Conservation (phyloP, 73 alveolate genomes). For the Symbiodinium natans region DNA sequence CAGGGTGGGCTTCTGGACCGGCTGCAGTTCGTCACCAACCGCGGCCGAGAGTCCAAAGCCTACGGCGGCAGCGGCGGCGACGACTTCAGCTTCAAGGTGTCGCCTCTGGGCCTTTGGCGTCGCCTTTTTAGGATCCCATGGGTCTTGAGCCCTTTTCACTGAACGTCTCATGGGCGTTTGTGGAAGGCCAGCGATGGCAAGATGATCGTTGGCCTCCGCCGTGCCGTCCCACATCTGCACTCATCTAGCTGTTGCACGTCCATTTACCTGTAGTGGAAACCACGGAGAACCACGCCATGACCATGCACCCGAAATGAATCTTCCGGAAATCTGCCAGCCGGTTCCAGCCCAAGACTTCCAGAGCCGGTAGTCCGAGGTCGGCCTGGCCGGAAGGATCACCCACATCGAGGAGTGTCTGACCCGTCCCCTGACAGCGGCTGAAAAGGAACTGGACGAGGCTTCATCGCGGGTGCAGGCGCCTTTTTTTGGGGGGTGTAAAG, state of each 20-base stretch:
- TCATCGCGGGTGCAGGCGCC: constrained; percentile 20
- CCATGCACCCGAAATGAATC: too few species aligned
- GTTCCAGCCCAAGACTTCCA: neutral
- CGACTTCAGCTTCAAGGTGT: constrained; percentile 45
- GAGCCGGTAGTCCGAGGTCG: too few species aligned
- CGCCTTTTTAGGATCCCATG: too few species aligned
- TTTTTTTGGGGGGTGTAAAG: neutral
- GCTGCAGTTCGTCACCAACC: constrained; percentile 59
- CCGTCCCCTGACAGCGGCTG: constrained; percentile 29
- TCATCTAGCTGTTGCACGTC: too few species aligned
- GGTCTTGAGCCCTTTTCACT: too few species aligned
- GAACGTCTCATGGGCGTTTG: neutral
- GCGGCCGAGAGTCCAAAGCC: constrained; percentile 51
- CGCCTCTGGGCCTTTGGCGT: too few species aligned
- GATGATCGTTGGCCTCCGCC: constrained; percentile 68
- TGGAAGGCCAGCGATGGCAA: constrained; percentile 57
- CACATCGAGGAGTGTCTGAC: constrained; percentile 13
- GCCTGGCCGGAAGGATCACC: constrained; percentile 40
- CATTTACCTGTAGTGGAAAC: too few species aligned
- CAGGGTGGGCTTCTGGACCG: constrained; percentile 83
- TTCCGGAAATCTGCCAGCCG: neutral
- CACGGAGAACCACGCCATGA: too few species aligned
- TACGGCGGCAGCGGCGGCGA: constrained; percentile 66
- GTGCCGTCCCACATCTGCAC: neutral
- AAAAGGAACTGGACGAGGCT: constrained; percentile 62